Evolutionary conservation across 768 basidiomycete genomes (phyloP), one percentile per base, ranked within the genome.

Genomic region (Calocybe indica): DNA sequence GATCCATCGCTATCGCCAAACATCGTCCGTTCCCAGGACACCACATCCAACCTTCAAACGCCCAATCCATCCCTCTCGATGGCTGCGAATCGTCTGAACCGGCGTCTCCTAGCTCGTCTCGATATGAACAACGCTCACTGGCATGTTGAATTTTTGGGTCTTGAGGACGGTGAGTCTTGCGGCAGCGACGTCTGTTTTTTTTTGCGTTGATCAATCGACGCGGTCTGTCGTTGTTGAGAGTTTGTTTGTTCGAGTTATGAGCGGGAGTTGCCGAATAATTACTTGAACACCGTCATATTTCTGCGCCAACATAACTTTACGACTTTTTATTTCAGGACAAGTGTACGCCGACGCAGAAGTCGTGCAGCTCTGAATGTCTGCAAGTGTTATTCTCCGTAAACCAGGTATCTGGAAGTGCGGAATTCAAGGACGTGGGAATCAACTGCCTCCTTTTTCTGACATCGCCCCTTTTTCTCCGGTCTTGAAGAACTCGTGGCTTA

Each of bases 141-240:
- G 22, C 22, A 22, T 22, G 22, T 2, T 22, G 22, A 22, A 22
- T 22, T 22, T 22, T 22, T 22, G 22, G 22, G 22, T 22, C 22
- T 22, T 22, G 22, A 22, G 22, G 22, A 22, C 22, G 22, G 22
- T 22, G 22, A 22, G 22, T 49, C 59, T 63, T 63, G 63, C 62
- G 64, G 64, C 56, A 53, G 48, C 52, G 48, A 50, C 46, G 50
- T 52, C 54, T 45, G 62, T 56, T 57, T 61, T 61, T 61, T 58
- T 55, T 54, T 50, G 46, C 50, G 54, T 57, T 43, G 39, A 43
- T 58, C 40, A 44, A 43, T 43, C 12, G 40, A 45, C 48, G 55
- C 55, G 57, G 55, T 50, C 54, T 46, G 54, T 48, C 32, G 45
- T 50, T 40, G 47, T 46, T 47, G 30, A 45, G 54, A 46, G 50